Percentiles rank a stretch among this genome's conserved stretches.
phyloP scores from a whole-genome alignment of 1,139 yeast species.

The Pichia sp. region DNA sequence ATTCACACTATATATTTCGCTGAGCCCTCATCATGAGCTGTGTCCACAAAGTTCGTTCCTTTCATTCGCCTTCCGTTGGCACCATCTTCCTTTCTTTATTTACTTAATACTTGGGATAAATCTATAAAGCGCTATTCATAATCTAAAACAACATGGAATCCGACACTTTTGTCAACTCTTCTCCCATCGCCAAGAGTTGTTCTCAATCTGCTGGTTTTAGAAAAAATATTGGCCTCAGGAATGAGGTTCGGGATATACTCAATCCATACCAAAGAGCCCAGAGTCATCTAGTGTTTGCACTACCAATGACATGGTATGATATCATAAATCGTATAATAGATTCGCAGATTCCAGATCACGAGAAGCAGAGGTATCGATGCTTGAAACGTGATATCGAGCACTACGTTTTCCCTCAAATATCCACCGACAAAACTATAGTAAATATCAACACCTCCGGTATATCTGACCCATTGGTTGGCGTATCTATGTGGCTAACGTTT shows the following conservation, averaged over 20 bases:
- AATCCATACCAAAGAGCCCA: constrained; percentile 5
- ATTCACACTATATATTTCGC: neutral
- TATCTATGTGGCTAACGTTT: constrained; percentile 9
- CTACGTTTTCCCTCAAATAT: constrained; percentile 8
- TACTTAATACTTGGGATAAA: neutral
- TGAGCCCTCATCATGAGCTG: neutral
- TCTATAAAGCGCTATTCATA: neutral
- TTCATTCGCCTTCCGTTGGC: neutral
- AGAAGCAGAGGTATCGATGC: neutral
- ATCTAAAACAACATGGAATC: neutral
- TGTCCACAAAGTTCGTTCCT: neutral
- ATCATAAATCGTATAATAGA: neutral
- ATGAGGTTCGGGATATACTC: constrained; percentile 6
- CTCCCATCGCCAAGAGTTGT: constrained; percentile 1
- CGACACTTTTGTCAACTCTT: constrained; percentile 3
- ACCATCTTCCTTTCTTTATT: neutral
- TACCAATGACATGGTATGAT: constrained; percentile 13
- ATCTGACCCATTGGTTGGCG: neutral
- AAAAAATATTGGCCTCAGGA: neutral
- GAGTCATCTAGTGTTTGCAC: neutral
- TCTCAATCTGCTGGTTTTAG: neutral
- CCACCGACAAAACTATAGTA: neutral
- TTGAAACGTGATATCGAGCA: neutral
- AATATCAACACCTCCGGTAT: neutral
- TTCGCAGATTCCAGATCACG: neutral